phyloP scores from a whole-genome alignment of 805 yeast genomes.

The Monosporozyma servazzii region DNA sequence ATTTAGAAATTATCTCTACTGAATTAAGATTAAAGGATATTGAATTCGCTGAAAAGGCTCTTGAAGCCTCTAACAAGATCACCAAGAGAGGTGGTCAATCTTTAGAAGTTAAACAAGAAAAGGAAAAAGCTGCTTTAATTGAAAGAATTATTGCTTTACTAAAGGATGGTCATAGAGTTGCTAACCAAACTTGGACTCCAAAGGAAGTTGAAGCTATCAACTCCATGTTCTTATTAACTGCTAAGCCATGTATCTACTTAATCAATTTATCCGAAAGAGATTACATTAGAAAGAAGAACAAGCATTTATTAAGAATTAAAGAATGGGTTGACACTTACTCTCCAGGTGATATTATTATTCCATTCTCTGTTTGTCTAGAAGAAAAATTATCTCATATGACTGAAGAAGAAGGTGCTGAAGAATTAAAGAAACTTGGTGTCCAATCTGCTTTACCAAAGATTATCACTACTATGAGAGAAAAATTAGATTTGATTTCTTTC shows the following conservation, averaged over 20 bases:
- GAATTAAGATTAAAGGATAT: constrained; percentile 95
- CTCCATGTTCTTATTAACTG: constrained; percentile 77
- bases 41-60: constrained; percentile 82
- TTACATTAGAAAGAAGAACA: constrained; percentile 80
- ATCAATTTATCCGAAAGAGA: constrained; percentile 86
- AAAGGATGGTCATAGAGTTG: constrained; percentile 80
- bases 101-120: constrained; percentile 79
- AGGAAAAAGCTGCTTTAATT: constrained; percentile 72
- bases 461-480: constrained; percentile 76
- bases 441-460: constrained; percentile 78
- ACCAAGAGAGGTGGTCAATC: constrained; percentile 84
- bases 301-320: constrained; percentile 70
- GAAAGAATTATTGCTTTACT: constrained; percentile 65
- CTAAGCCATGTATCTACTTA: constrained; percentile 90
- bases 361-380: constrained; percentile 87
- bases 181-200: constrained; percentile 77
- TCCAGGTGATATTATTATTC: constrained; percentile 85
- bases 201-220: constrained; percentile 90
- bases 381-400: constrained; percentile 83
- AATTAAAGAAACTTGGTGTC: constrained; percentile 66
- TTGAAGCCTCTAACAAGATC: constrained; percentile 67
- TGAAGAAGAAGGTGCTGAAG: constrained; percentile 71
- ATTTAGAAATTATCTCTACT: constrained; percentile 80
- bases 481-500: constrained; percentile 80
- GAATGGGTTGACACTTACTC: constrained; percentile 79